Conservation (phyloP, 1,284 basidiomycete genomes). For the Cutaneotrichosporon cavernicola region DNA sequence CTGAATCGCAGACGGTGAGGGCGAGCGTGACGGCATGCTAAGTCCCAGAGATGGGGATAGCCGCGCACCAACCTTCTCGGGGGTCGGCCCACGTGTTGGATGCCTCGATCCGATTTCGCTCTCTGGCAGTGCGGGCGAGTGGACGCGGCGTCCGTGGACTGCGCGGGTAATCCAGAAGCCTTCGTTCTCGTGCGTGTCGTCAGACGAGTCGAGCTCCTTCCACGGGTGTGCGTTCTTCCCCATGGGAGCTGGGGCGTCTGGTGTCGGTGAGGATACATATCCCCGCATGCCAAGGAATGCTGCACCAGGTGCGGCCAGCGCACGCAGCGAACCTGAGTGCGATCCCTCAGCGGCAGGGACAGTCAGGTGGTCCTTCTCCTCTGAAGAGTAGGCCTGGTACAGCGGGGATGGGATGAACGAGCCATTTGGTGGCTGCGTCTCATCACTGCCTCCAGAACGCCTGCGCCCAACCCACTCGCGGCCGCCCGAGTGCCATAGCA, state of each 20-base stretch:
- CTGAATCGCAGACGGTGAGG: too few species aligned
- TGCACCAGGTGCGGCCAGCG: not conserved
- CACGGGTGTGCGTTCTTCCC: not conserved
- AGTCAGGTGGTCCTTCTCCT: not conserved
- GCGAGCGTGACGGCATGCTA: not conserved
- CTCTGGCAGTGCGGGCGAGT: not conserved
- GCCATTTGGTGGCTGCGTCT: not conserved
- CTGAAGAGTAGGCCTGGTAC: not conserved
- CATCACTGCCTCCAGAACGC: not conserved
- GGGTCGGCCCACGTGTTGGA: not conserved
- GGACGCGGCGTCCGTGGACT: not conserved
- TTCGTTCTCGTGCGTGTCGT: not conserved
- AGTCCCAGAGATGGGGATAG: not conserved
- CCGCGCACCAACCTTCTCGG: not conserved
- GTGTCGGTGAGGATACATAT: not conserved
- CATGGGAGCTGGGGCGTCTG: not conserved
- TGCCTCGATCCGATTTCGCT: not conserved
- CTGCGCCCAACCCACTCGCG: constrained; percentile 2
- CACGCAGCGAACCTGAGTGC: not conserved
- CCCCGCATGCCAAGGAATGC: constrained; percentile 5
- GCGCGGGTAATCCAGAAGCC: constrained; percentile 5
- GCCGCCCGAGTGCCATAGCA: constrained; percentile 44
- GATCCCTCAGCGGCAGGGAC: not conserved
- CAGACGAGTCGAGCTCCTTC: not conserved
- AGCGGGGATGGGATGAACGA: not conserved